phyloP scores from a whole-genome alignment of 2,329 filamentous ascomycete species.

The Claviceps digitariae region DNA sequence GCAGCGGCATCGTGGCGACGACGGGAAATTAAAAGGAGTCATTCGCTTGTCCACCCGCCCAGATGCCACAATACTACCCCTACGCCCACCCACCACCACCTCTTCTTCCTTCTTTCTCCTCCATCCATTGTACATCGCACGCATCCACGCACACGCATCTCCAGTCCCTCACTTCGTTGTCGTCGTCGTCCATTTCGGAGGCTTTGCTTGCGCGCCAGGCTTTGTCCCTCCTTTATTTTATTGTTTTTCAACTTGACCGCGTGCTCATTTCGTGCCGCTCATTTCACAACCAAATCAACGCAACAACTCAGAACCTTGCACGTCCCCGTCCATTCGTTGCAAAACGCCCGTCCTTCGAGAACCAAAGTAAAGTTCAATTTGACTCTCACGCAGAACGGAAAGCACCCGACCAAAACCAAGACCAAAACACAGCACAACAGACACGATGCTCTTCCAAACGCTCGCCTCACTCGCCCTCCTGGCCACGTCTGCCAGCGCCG shows the following conservation, averaged over 20 bases:
- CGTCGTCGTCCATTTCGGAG: background rate
- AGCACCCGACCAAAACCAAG: background rate
- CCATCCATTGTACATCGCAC: background rate
- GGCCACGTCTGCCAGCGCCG: conserved; percentile 20
- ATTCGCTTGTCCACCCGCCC: background rate
- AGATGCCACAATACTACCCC: background rate
- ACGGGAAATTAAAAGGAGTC: conserved; percentile 6
- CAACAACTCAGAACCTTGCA: background rate
- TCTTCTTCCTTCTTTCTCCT: background rate
- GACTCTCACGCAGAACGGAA: background rate
- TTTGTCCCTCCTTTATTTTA: conserved; percentile 2
- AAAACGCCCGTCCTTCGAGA: background rate
- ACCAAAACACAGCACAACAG: background rate
- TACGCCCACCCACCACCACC: background rate
- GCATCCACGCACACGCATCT: background rate
- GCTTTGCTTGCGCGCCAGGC: conserved; percentile 1
- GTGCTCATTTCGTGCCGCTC: conserved; percentile 9
- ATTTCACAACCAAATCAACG: background rate
- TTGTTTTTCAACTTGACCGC: conserved; percentile 1
- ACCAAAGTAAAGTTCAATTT: too few species aligned
- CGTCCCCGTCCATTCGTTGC: background rate
- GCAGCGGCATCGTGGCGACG: background rate
- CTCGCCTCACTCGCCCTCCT: conserved; percentile 17
- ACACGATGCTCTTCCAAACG: conserved; percentile 24
- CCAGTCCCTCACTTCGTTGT: background rate